phyloP scores from a whole-genome alignment of 371 early-diverging fungal species.

The Mycotypha africana region DNA sequence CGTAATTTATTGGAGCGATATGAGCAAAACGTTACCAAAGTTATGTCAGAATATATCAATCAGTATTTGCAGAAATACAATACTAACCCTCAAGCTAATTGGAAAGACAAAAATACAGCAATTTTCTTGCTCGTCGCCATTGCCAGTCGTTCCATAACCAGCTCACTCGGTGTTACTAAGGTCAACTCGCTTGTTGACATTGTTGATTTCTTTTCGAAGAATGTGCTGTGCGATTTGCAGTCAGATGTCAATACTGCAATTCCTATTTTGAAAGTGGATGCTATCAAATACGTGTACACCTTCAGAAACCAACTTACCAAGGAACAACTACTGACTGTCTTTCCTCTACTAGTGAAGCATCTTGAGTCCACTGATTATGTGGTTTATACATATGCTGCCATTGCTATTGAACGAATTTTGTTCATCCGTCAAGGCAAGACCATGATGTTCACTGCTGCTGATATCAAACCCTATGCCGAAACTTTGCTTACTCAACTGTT shows the following conservation, averaged over 20 bases:
- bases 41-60: constrained; percentile 72
- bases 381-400: constrained; percentile 91
- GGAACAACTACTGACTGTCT: constrained; percentile 66
- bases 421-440: constrained; percentile 68
- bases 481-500: constrained; percentile 72
- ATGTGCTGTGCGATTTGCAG: constrained; percentile 81
- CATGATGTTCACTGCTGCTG: constrained; percentile 65
- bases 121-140: constrained; percentile 87
- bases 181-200: constrained; percentile 78
- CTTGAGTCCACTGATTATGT: constrained; percentile 74
- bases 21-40: constrained; percentile 74
- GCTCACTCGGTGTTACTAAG: constrained; percentile 74
- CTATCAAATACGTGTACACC: constrained; percentile 86
- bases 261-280: constrained; percentile 91
- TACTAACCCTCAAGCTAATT: constrained; percentile 65
- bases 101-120: constrained; percentile 96
- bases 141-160: constrained; percentile 60
- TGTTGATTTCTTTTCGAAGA: constrained; percentile 72
- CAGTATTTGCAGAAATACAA: constrained; percentile 72
- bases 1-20: constrained; percentile 88
- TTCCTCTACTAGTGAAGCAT: constrained; percentile 81
- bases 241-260: constrained; percentile 62
- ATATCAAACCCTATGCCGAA: constrained; percentile 67
- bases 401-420: constrained; percentile 87
- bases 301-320: constrained; percentile 91